Base-by-base conservation (phyloP, 2,329 filamentous ascomycete genomes). In the Penicillium sp. region DNA sequence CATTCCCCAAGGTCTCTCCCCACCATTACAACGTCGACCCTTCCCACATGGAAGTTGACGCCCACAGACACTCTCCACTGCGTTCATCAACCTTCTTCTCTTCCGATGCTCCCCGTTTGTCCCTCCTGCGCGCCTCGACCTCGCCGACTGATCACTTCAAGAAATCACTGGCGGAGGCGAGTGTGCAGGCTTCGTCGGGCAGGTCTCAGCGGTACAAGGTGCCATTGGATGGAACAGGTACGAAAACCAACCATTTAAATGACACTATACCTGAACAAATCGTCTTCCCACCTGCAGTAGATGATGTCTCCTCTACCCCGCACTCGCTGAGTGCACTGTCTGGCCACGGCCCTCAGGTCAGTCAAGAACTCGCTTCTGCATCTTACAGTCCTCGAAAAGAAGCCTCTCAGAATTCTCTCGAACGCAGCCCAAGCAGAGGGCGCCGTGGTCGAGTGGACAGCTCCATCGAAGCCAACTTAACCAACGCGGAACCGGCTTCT, bases 381-480 rank as follows among this genome's bases (percentile, higher is more conserved):
- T 55, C 61, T 46, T 59, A 67, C 60, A 54, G 59, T 49, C 57
- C 59, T 53, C 43, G 61, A 39, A 53, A 66, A 60, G 61, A 64
- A 50, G 48, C 58, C n/a, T 44, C 55, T 27, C 50, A 21, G 1
- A 2, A 61, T 11, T 43, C 68, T 32, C 53, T 64, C 10, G 68
- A 73, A 39, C 72, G 76, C 36, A 77, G 74, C 54, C 65, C 72
- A 11, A 77, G 73, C 62, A 68, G 73, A 51, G 72, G 75, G 43
- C 77, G 78, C 41, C 69, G 74, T 32, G 70, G 74, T 7, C 77
- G 77, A 44, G 79, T 86, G 22, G 84, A 86, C 50, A 84, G 83
- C 67, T 81, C 83, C 41, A 86, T 88, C 56, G 83, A 87, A 68
- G 85, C 84, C 16, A 85, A 83, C 29, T 67, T 87, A 53, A 77